These are phyloP conservation scores for Blastomyces parvus DNA, from an alignment of 2,329 filamentous ascomycete species.

Conservation along the genomic window DNA sequence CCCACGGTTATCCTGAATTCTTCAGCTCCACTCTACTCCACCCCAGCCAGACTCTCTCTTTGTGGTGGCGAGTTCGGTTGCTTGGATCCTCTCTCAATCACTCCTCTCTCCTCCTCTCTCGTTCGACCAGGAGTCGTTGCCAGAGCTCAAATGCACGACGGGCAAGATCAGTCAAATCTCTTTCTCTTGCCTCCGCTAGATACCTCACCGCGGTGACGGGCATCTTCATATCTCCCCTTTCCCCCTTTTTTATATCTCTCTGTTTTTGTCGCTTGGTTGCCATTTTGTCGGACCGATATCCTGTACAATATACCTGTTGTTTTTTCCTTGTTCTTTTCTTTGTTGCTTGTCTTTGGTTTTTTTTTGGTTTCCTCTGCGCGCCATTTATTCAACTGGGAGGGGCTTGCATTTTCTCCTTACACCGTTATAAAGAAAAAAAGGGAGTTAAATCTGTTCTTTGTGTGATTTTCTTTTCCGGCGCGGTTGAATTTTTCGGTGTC, in stretches of 20 bases:
- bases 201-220: constrained; percentile 38
- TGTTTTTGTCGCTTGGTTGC: constrained; percentile 24
- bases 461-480: background rate
- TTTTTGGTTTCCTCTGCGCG: constrained; percentile 1
- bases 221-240: constrained; percentile 14
- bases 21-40: background rate
- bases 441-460: background rate
- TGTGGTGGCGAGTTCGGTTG: background rate
- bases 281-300: constrained; percentile 30
- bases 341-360: constrained; percentile 14
- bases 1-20: constrained; percentile 5
- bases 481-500: constrained; percentile 8
- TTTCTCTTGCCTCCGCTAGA: constrained; percentile 34
- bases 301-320: constrained; percentile 37
- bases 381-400: constrained; percentile 7
- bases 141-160: constrained; percentile 39
- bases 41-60: background rate
- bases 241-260: constrained; percentile 11
- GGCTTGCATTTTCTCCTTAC: background rate
- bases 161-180: constrained; percentile 30
- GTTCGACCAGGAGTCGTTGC: constrained; percentile 9
- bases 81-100: constrained; percentile 1
- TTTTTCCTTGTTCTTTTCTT: constrained; percentile 16
- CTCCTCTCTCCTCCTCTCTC: background rate
- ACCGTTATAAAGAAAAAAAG: background rate